Percentiles rank a stretch among this genome's conserved stretches.
phyloP scores from a whole-genome alignment of 2,329 filamentous ascomycete genomes.

The Xylaria digitata region DNA sequence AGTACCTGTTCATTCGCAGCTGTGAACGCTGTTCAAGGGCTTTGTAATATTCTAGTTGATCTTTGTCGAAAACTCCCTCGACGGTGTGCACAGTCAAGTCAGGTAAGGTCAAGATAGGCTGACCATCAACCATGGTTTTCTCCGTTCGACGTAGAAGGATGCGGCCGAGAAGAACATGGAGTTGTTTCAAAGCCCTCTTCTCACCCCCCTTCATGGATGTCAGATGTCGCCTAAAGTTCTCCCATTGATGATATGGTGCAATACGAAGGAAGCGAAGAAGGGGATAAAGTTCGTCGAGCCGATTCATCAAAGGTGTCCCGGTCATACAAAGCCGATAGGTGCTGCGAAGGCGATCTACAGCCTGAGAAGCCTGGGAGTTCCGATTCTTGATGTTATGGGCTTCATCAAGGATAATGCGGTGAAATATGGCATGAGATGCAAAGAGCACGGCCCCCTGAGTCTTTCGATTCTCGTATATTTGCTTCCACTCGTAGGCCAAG shows the following conservation, averaged over 20 bases:
- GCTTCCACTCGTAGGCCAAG: constrained; percentile 73
- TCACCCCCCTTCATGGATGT: constrained; percentile 61
- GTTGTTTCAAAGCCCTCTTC: constrained; percentile 69
- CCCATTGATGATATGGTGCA: constrained; percentile 75
- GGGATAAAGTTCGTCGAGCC: constrained; percentile 80
- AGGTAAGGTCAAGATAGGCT: constrained; percentile 78
- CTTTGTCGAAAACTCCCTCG: constrained; percentile 73
- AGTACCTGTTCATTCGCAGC: constrained; percentile 45
- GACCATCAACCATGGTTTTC: constrained; percentile 80
- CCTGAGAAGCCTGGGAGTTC: constrained; percentile 69
- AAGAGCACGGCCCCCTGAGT: constrained; percentile 64
- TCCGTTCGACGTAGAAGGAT: constrained; percentile 88
- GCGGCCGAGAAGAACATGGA: constrained; percentile 82
- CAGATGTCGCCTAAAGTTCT: constrained; percentile 67
- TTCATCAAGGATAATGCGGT: constrained; percentile 83
- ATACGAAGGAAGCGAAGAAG: constrained; percentile 83
- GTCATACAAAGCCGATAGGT: constrained; percentile 80
- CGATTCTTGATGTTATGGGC: constrained; percentile 87
- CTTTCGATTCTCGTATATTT: constrained; percentile 57
- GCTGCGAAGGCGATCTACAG: constrained; percentile 68
- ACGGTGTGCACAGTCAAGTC: constrained; percentile 70
- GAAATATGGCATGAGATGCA: constrained; percentile 64
- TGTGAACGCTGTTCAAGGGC: constrained; percentile 57
- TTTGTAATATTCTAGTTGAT: constrained; percentile 73
- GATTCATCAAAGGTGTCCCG: constrained; percentile 92